Conservation (phyloP, 257 asterid species). For the Salvia rosmarinus region DNA sequence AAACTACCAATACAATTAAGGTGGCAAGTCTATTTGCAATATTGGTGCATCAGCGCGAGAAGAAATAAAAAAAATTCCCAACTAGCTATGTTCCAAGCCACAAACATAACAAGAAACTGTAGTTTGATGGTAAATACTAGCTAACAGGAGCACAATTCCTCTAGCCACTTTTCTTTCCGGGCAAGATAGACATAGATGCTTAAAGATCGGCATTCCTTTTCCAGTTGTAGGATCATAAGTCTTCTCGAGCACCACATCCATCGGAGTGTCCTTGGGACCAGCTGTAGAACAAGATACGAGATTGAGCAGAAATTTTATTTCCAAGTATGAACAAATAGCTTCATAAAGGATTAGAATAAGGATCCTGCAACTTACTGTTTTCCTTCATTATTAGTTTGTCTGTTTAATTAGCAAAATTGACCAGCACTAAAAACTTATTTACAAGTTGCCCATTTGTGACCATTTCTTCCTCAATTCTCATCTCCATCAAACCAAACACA, state of each 20-base stretch:
- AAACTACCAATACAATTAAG: neutral
- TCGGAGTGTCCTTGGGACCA: conserved; percentile 90
- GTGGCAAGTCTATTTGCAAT: too few relatives aligned
- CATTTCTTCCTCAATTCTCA: neutral
- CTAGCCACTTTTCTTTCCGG: conserved; percentile 20
- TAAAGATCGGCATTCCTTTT: conserved; percentile 88
- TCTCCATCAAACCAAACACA: neutral
- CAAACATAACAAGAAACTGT: neutral
- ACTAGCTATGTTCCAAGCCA: conserved; percentile 3
- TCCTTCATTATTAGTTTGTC: neutral
- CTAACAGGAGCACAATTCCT: conserved; percentile 1
- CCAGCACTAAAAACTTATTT: neutral
- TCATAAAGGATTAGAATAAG: neutral
- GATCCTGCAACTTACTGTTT: neutral
- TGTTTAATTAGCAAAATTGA: neutral
- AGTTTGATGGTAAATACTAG: conserved; percentile 22
- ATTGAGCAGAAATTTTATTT: conserved; percentile 9
- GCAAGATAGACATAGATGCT: conserved; percentile 15
- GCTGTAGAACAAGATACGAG: conserved; percentile 49
- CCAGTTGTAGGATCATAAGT: conserved; percentile 87
- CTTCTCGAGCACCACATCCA: conserved; percentile 73
- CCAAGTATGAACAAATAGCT: neutral
- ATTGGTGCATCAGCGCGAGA: neutral
- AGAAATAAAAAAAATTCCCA: conserved; percentile 5
- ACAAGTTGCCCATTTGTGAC: neutral